Percentiles rank a stretch among this genome's conserved stretches.
Conservation (phyloP, 2,329 filamentous ascomycete genomes). For the Penicillium sp. region DNA sequence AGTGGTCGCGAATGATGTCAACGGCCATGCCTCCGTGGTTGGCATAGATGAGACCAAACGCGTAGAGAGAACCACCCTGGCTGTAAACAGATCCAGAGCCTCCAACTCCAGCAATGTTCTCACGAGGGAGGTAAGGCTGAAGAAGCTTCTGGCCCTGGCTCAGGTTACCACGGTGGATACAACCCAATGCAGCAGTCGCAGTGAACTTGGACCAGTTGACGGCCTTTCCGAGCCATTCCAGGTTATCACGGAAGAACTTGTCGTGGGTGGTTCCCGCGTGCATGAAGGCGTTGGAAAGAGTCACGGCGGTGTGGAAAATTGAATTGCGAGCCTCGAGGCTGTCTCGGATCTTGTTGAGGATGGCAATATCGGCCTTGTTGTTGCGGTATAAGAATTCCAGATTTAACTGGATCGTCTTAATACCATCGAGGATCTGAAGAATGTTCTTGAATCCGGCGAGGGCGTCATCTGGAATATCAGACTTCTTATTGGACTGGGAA, state of each 20-base stretch:
- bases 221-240: slow-evolving; percentile 97
- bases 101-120: slow-evolving; percentile 61
- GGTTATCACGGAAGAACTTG: slow-evolving; percentile 96
- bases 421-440: slow-evolving; percentile 73
- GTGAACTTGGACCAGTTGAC: slow-evolving; percentile 99
- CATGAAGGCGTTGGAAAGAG: slow-evolving; percentile 98
- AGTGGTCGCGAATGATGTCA: slow-evolving; percentile 50
- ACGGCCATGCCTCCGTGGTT: slow-evolving; percentile 90
- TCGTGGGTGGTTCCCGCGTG: slow-evolving; percentile 97
- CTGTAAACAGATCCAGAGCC: slow-evolving; percentile 88
- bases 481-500: slow-evolving; percentile 46
- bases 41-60: slow-evolving; percentile 92
- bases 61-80: slow-evolving; percentile 93
- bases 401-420: slow-evolving; percentile 91
- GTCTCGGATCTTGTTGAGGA: slow-evolving; percentile 94
- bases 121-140: slow-evolving; percentile 88
- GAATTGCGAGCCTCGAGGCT: slow-evolving; percentile 94
- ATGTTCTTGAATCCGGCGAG: slow-evolving; percentile 59
- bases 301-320: slow-evolving; percentile 97
- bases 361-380: slow-evolving; percentile 87
- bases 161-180: slow-evolving; percentile 94
- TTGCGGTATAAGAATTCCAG: slow-evolving; percentile 95
- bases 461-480: slow-evolving; percentile 50
- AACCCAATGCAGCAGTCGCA: slow-evolving; percentile 90
- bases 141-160: slow-evolving; percentile 90